These are phyloP conservation scores for Nepenthes alata DNA, from an alignment of 179 eudicot species.

Conservation along the genomic window DNA sequence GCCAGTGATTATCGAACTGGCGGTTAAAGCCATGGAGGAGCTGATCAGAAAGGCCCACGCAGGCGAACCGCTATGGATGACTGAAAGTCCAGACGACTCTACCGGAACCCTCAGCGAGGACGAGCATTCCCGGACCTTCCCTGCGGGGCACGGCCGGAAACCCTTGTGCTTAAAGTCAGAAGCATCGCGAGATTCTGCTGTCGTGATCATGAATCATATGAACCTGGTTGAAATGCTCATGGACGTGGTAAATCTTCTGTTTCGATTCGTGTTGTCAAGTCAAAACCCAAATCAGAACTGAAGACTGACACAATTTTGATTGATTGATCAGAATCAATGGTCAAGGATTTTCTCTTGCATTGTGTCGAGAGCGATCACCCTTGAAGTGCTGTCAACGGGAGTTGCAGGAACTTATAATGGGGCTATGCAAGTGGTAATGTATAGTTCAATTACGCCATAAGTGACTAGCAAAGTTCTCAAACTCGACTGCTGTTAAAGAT, in stretches of 20 bases:
- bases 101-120: slow-evolving; percentile 49
- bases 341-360: slow-evolving; percentile 58
- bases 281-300: too few species aligned
- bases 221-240: slow-evolving; percentile 83
- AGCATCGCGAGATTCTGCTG: slow-evolving; percentile 69
- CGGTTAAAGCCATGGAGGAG: slow-evolving; percentile 96
- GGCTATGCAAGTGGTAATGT: slow-evolving; percentile 82
- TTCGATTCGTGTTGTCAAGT: not conserved
- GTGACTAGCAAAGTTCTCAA: not conserved
- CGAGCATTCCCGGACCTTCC: slow-evolving; percentile 60
- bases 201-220: slow-evolving; percentile 76
- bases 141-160: slow-evolving; percentile 76
- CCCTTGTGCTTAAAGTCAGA: slow-evolving; percentile 60
- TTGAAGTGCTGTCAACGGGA: slow-evolving; percentile 83
- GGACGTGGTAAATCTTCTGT: slow-evolving; percentile 58
- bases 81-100: slow-evolving; percentile 20
- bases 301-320: not conserved
- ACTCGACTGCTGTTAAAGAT: not conserved
- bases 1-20: slow-evolving; percentile 86
- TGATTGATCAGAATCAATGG: slow-evolving; percentile 62
- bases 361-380: slow-evolving; percentile 72
- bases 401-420: slow-evolving; percentile 91
- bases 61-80: slow-evolving; percentile 70
- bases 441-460: not conserved
- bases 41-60: slow-evolving; percentile 71